Evolutionary conservation across 2,329 filamentous ascomycete species (phyloP).

Genomic region (Bipolaris zeicola): DNA sequence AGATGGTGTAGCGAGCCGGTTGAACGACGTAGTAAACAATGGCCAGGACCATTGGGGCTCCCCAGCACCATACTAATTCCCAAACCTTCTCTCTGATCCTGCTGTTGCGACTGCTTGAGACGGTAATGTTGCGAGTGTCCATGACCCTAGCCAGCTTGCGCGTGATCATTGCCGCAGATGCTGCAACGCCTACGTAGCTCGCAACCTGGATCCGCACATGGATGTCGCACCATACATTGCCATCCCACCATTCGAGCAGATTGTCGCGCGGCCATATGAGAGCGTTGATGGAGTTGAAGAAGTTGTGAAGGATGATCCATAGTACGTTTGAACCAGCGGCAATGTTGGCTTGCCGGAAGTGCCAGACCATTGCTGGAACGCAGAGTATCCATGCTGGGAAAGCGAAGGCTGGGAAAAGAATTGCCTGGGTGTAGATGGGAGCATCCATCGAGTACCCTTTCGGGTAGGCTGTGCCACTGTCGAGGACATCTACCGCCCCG

Average conservation of each 20-base stretch:
- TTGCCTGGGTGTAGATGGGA: conserved; percentile 41
- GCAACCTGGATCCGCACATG: conserved; percentile 64
- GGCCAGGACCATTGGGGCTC: conserved; percentile 61
- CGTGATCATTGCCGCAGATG: conserved; percentile 63
- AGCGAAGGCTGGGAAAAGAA: conserved; percentile 57
- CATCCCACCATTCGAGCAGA: conserved; percentile 61
- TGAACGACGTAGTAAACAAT: conserved; percentile 65
- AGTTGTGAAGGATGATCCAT: conserved; percentile 62
- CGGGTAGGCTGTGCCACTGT: neutral
- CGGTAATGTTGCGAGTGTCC: conserved; percentile 61
- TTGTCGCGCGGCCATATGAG: conserved; percentile 68
- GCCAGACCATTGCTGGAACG: conserved; percentile 64
- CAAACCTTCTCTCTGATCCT: conserved; percentile 55
- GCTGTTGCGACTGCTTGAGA: conserved; percentile 59
- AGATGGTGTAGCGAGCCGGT: conserved; percentile 62
- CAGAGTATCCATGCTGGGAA: conserved; percentile 59
- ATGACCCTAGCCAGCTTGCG: conserved; percentile 65
- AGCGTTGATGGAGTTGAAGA: conserved; percentile 65
- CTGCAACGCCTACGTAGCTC: conserved; percentile 58
- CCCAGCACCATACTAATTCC: conserved; percentile 62
- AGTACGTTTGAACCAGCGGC: conserved; percentile 62
- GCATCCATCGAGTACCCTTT: conserved; percentile 1
- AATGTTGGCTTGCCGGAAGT: conserved; percentile 65
- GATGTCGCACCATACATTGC: conserved; percentile 67
- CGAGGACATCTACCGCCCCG: neutral